phyloP scores from a whole-genome alignment of 2,329 filamentous ascomycete species.

The Aspergillus eucalypticola region DNA sequence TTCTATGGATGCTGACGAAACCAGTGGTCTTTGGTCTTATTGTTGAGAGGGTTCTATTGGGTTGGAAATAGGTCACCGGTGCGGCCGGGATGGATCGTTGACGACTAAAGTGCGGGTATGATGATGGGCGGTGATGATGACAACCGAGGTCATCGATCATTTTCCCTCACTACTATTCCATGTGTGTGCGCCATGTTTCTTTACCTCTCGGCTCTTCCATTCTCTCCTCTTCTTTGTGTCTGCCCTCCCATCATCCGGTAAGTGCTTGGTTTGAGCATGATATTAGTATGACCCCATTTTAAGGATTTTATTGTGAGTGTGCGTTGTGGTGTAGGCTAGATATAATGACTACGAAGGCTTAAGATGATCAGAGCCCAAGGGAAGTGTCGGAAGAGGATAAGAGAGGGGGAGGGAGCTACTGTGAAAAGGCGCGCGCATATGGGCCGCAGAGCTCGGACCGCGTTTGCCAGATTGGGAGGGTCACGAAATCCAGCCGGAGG shows the following conservation, averaged over 20 bases:
- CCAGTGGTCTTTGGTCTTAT: conserved; percentile 1
- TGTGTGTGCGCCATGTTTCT: background rate
- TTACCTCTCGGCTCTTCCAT: background rate
- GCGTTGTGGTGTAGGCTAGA: no score
- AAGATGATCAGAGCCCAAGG: no score
- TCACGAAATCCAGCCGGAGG: conserved; percentile 14
- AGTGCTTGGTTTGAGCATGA: no score
- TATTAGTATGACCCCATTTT: no score
- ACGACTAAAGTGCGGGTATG: background rate
- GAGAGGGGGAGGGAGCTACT: no score
- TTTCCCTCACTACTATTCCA: no score
- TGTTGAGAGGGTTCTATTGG: background rate
- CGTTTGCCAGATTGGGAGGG: conserved; percentile 16
- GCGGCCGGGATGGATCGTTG: background rate
- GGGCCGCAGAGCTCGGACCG: conserved; percentile 16
- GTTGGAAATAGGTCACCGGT: background rate
- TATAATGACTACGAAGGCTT: no score
- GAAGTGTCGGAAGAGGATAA: no score
- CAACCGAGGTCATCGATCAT: background rate
- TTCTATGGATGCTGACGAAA: conserved; percentile 20
- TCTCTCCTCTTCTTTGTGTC: background rate
- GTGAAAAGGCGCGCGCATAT: background rate
- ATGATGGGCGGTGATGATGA: background rate
- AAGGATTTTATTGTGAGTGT: no score
- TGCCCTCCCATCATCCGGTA: no score